Evolutionary conservation across 345 rosid genomes (phyloP).

Genomic region (Melaleuca alternifolia): DNA sequence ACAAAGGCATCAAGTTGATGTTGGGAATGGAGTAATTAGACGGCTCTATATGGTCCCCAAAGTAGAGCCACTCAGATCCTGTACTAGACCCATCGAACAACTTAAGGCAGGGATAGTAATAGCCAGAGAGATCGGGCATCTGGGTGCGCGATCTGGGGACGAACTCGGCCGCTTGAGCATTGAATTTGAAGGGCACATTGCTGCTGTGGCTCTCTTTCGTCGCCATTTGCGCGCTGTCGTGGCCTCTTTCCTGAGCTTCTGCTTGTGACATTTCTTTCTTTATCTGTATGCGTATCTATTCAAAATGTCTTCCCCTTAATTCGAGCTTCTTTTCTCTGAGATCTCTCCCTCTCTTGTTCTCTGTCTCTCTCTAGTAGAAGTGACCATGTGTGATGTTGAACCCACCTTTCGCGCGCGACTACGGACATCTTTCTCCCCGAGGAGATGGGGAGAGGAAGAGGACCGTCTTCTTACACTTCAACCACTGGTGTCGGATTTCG

Average conservation of each 20-base stretch:
- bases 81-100: conserved; percentile 31
- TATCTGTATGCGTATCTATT: background rate
- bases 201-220: background rate
- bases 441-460: background rate
- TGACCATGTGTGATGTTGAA: conserved; percentile 5
- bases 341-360: background rate
- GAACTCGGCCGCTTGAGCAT: conserved; percentile 87
- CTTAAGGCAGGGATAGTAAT: conserved; percentile 58
- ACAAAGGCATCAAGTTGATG: conserved; percentile 29
- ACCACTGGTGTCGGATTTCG: background rate
- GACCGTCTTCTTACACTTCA: background rate
- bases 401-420: conserved; percentile 1
- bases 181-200: conserved; percentile 56
- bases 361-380: background rate
- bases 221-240: background rate
- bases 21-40: conserved; percentile 36
- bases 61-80: conserved; percentile 71
- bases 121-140: conserved; percentile 38
- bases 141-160: conserved; percentile 50
- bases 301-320: background rate
- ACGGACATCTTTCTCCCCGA: background rate
- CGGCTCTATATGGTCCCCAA: conserved; percentile 57
- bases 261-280: background rate
- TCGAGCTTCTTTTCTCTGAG: background rate
- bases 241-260: background rate